These are phyloP conservation scores for Mesembryanthemum crystallinum DNA, from an alignment of 148 eudicot genomes.

Conservation along the genomic window DNA sequence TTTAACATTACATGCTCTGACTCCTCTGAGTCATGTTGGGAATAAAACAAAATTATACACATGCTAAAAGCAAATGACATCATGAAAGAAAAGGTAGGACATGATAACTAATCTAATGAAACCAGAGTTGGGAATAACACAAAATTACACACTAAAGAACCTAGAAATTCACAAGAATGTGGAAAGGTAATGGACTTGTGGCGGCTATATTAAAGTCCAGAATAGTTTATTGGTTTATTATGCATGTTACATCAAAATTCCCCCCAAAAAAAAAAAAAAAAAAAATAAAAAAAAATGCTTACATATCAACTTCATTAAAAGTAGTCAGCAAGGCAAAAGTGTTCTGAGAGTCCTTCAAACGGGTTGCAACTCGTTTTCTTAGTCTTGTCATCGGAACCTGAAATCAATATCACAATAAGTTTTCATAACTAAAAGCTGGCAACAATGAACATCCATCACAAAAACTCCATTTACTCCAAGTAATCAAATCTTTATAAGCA, in stretches of 20 bases:
- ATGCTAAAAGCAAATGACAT: neutral
- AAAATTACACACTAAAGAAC: neutral
- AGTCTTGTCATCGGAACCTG: constrained; percentile 99
- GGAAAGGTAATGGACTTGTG: neutral
- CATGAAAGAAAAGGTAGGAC: neutral
- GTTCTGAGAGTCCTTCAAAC: constrained; percentile 92
- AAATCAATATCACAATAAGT: neutral
- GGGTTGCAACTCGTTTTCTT: constrained; percentile 88
- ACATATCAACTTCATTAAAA: constrained; percentile 95
- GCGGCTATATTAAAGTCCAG: neutral
- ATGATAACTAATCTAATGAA: neutral
- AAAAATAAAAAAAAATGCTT: constrained; percentile 36
- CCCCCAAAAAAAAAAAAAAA: no score
- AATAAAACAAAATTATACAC: neutral
- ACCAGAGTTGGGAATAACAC: no score
- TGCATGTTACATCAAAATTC: neutral
- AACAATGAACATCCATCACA: neutral
- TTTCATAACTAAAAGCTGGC: neutral
- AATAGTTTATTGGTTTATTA: neutral
- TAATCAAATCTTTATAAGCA: neutral
- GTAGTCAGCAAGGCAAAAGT: constrained; percentile 96
- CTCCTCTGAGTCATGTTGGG: neutral
- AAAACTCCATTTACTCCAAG: neutral
- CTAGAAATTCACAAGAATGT: neutral
- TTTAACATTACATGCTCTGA: neutral